Percentiles rank a stretch among this genome's conserved stretches.
Conservation (phyloP, 2,329 filamentous ascomycete species). For the Sphaerulina populicola region DNA sequence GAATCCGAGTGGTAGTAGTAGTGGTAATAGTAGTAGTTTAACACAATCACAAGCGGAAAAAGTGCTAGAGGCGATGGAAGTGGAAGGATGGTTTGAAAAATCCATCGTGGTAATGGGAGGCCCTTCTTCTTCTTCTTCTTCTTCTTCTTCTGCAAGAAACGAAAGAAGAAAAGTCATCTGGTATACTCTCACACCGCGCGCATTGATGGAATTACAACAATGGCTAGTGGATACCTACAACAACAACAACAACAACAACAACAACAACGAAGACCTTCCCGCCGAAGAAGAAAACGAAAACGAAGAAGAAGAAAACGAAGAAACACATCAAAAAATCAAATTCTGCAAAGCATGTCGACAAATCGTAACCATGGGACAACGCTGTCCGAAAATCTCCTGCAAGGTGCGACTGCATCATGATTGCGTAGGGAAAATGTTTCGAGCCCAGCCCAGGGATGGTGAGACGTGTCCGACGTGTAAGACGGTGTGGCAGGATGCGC, state of each 20-base stretch:
- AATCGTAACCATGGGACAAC: slow-evolving; percentile 74
- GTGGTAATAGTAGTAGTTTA: slow-evolving; percentile 41
- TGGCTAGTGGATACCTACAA: slow-evolving; percentile 81
- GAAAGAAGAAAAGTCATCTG: slow-evolving; percentile 46
- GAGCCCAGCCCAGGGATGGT: slow-evolving; percentile 48
- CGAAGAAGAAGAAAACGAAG: slow-evolving; percentile 41
- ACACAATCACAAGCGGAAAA: slow-evolving; percentile 70
- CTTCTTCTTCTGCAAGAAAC: neutral
- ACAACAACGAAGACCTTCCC: too few relatives aligned
- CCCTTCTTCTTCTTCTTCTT: neutral
- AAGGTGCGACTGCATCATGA: slow-evolving; percentile 64
- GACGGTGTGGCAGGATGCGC: slow-evolving; percentile 44
- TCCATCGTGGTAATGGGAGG: slow-evolving; percentile 38
- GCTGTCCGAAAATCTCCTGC: slow-evolving; percentile 64
- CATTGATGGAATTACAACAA: slow-evolving; percentile 71
- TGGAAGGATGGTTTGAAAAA: slow-evolving; percentile 76
- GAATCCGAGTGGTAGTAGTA: neutral
- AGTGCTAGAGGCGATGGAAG: slow-evolving; percentile 60
- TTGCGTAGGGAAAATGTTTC: slow-evolving; percentile 66
- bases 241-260: too few relatives aligned
- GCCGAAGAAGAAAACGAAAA: slow-evolving; percentile 74
- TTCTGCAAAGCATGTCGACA: slow-evolving; percentile 82
- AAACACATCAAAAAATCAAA: slow-evolving; percentile 63
- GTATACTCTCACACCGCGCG: slow-evolving; percentile 67
- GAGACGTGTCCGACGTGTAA: slow-evolving; percentile 57